phyloP scores from a whole-genome alignment of 1,284 basidiomycete species.

The Apiotrichum domesticum region DNA sequence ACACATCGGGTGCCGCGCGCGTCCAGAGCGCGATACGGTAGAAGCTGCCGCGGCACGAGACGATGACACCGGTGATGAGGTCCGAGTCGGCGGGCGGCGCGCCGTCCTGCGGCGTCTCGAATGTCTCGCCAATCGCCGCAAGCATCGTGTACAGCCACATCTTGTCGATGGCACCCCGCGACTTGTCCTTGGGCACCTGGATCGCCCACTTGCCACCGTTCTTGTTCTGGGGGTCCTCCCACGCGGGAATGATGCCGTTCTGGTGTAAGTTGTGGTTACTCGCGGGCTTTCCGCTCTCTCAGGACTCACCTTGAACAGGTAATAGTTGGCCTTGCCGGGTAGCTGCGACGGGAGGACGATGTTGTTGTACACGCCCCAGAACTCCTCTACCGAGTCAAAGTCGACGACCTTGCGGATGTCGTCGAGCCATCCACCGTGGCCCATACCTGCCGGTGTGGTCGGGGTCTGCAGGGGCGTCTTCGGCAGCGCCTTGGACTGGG shows the following conservation, averaged over 20 bases:
- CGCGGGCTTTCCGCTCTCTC: no score
- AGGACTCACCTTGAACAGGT: constrained; percentile 74
- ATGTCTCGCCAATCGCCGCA: constrained; percentile 92
- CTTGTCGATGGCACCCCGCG: constrained; percentile 73
- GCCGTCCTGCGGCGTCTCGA: constrained; percentile 63
- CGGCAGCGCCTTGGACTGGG: constrained; percentile 75
- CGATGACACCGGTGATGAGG: constrained; percentile 90
- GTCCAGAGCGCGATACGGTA: constrained; percentile 98
- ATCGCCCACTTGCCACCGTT: constrained; percentile 98
- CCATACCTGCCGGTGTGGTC: constrained; percentile 56
- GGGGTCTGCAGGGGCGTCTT: constrained; percentile 60
- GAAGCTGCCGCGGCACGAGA: constrained; percentile 88
- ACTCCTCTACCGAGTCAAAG: constrained; percentile 93
- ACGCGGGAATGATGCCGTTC: constrained; percentile 92
- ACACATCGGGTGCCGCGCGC: constrained; percentile 60
- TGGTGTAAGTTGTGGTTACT: constrained; percentile 33
- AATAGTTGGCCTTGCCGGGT: constrained; percentile 95
- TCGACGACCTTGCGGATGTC: constrained; percentile 90
- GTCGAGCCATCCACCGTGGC: constrained; percentile 78
- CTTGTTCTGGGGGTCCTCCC: constrained; percentile 95
- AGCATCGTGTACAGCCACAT: constrained; percentile 99
- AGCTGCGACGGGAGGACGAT: constrained; percentile 93
- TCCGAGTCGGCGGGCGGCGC: constrained; percentile 50
- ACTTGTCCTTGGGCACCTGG: constrained; percentile 94
- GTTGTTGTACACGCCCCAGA: constrained; percentile 99